A percentile compares a stretch with the other conserved stretches of the same genome.
Evolutionary conservation across 2,329 filamentous ascomycete genomes (phyloP).

Genomic region (Atkinsonella hypoxylon): DNA sequence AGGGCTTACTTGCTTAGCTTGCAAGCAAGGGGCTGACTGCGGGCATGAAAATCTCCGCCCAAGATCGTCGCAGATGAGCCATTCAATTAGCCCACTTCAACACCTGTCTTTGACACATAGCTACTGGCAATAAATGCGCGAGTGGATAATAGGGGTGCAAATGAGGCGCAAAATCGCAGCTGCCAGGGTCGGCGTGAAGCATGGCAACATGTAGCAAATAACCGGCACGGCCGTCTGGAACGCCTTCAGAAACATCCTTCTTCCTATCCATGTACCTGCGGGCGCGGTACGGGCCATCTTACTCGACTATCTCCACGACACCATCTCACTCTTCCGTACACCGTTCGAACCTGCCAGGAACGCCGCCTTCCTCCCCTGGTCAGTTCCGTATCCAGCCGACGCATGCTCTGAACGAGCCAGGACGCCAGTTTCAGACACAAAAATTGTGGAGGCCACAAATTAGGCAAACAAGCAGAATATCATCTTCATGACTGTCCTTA

Average conservation of each 20-base stretch:
- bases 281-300: not conserved
- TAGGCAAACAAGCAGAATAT: not conserved
- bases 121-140: not conserved
- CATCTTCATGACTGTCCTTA: constrained; percentile 1
- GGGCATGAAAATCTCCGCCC: not conserved
- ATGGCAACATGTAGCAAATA: not conserved
- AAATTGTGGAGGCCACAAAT: not conserved
- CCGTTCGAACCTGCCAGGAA: not conserved
- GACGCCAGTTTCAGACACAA: not conserved
- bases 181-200: not conserved
- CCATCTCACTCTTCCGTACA: not conserved
- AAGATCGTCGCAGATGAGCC: not conserved
- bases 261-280: not conserved
- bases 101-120: not conserved
- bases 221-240: not conserved
- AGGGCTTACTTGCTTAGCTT: not conserved
- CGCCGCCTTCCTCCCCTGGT: not conserved
- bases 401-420: not conserved
- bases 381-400: not conserved
- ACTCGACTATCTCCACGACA: not conserved
- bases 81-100: not conserved
- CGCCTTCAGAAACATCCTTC: not conserved
- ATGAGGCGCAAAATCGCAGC: not conserved
- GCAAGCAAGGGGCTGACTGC: not conserved
- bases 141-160: not conserved